Conservation (phyloP, 2,329 filamentous ascomycete species). For the Tolypocladium ophioglossoides region DNA sequence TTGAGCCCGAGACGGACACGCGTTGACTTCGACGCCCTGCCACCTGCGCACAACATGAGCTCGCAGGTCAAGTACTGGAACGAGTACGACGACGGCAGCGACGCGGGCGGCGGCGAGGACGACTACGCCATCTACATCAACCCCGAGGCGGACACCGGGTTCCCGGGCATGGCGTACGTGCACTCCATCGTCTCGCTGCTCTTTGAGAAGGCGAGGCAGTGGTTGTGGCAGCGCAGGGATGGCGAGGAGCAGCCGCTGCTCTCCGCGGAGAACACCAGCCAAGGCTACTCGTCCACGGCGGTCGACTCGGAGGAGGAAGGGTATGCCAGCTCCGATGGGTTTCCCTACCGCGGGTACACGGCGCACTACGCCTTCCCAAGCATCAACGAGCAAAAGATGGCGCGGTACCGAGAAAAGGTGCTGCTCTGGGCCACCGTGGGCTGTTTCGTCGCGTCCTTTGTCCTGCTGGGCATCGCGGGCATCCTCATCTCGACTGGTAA, state of each 20-base stretch:
- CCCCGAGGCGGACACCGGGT: slow-evolving; percentile 49
- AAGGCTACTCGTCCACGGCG: slow-evolving; percentile 19
- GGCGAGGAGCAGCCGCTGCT: slow-evolving; percentile 14
- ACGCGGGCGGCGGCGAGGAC: slow-evolving; percentile 46
- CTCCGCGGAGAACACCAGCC: slow-evolving; percentile 6
- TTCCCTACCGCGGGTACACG: slow-evolving; percentile 38
- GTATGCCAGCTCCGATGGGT: slow-evolving; percentile 43
- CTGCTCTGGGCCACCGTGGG: slow-evolving; percentile 43
- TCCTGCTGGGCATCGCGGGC: slow-evolving; percentile 53
- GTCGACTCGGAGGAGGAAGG: slow-evolving; percentile 33
- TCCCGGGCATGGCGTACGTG: slow-evolving; percentile 54
- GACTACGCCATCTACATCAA: slow-evolving; percentile 67
- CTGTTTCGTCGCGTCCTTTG: slow-evolving; percentile 47
- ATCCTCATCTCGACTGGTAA: slow-evolving; percentile 58
- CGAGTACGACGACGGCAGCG: slow-evolving; percentile 76
- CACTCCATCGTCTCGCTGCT: slow-evolving; percentile 39
- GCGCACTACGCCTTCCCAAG: slow-evolving; percentile 44
- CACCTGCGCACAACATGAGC: slow-evolving; percentile 15
- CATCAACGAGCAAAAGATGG: slow-evolving; percentile 38
- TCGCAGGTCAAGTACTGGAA: slow-evolving; percentile 59
- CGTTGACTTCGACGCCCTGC: slow-evolving; percentile 19
- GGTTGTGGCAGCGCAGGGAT: slow-evolving; percentile 28
- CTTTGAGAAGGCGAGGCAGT: slow-evolving; percentile 39
- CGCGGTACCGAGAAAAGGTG: slow-evolving; percentile 40
- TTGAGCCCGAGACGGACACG: slow-evolving; percentile 4